phyloP scores from a whole-genome alignment of 2,329 filamentous ascomycete species.

The Septoria linicola region DNA sequence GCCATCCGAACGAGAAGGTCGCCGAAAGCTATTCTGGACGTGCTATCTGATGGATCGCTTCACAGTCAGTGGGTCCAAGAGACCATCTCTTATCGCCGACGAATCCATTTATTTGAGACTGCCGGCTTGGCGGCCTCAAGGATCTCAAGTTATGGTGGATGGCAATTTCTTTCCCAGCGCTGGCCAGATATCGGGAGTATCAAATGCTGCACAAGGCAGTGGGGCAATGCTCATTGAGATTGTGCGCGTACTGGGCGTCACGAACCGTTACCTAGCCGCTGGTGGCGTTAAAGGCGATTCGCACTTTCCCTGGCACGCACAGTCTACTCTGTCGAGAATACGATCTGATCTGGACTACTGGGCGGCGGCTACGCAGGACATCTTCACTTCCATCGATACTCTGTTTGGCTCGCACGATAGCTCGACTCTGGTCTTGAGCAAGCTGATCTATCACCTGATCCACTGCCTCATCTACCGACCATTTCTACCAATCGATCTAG shows the following conservation, averaged over 20 bases:
- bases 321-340: constrained; percentile 83
- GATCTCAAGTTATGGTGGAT: constrained; percentile 63
- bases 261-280: constrained; percentile 78
- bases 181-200: constrained; percentile 46
- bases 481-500: constrained; percentile 79
- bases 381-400: constrained; percentile 71
- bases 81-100: constrained; percentile 77
- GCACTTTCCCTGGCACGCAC: constrained; percentile 85
- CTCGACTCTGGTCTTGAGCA: constrained; percentile 75
- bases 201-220: constrained; percentile 68
- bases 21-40: constrained; percentile 81
- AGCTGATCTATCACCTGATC: constrained; percentile 81
- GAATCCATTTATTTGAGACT: constrained; percentile 72
- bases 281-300: constrained; percentile 86
- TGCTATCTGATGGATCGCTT: constrained; percentile 88
- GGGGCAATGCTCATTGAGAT: constrained; percentile 83
- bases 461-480: constrained; percentile 85
- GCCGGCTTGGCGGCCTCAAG: constrained; percentile 69
- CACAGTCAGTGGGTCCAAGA: constrained; percentile 73
- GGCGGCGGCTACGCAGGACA: constrained; percentile 76
- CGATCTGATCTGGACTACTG: constrained; percentile 81
- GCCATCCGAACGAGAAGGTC: constrained; percentile 69
- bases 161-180: constrained; percentile 81
- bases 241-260: constrained; percentile 75
- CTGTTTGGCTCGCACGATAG: constrained; percentile 77